Percentiles rank a stretch among this genome's conserved stretches.
phyloP scores from a whole-genome alignment of 352 stramenopile genomes.

The Peronospora tabacina region DNA sequence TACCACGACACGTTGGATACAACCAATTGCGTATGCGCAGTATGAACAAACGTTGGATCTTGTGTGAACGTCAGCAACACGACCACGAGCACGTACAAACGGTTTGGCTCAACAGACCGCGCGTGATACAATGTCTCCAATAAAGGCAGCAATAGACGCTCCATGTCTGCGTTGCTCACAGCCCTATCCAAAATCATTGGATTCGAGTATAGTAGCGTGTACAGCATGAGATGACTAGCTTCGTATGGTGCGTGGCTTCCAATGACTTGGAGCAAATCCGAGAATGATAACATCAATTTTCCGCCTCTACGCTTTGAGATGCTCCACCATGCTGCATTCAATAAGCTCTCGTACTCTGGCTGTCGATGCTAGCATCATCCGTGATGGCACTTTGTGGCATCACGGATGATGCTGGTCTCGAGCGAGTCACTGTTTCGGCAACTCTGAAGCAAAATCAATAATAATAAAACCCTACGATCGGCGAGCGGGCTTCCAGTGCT shows the following conservation, averaged over 20 bases:
- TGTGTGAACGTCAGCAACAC: slow-evolving; percentile 64
- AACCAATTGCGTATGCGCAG: slow-evolving; percentile 53
- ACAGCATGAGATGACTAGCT: slow-evolving; percentile 60
- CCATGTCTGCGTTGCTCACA: slow-evolving; percentile 38
- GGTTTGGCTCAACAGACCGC: slow-evolving; percentile 49
- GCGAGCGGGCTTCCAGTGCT: slow-evolving; percentile 46
- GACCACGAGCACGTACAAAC: slow-evolving; percentile 69
- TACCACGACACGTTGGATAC: slow-evolving; percentile 67
- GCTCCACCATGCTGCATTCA: slow-evolving; percentile 12
- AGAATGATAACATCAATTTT: slow-evolving; percentile 40
- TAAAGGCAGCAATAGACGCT: slow-evolving; percentile 50
- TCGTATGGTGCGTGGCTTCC: slow-evolving; percentile 56
- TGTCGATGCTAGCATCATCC: slow-evolving; percentile 22
- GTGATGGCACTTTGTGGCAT: slow-evolving; percentile 40
- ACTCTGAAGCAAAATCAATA: slow-evolving; percentile 64
- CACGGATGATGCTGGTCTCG: slow-evolving; percentile 48
- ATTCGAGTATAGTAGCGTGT: slow-evolving; percentile 66
- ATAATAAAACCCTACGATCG: slow-evolving; percentile 57
- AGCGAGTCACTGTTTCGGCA: slow-evolving; percentile 46
- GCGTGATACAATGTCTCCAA: slow-evolving; percentile 67
- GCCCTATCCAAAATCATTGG: slow-evolving; percentile 43
- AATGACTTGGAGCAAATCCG: slow-evolving; percentile 43
- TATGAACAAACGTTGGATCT: slow-evolving; percentile 46
- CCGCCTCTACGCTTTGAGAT: slow-evolving; percentile 3
- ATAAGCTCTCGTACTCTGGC: slow-evolving; percentile 16